Conservation (phyloP, 495 filamentous ascomycete species). For the Lichenothelia convexa region DNA sequence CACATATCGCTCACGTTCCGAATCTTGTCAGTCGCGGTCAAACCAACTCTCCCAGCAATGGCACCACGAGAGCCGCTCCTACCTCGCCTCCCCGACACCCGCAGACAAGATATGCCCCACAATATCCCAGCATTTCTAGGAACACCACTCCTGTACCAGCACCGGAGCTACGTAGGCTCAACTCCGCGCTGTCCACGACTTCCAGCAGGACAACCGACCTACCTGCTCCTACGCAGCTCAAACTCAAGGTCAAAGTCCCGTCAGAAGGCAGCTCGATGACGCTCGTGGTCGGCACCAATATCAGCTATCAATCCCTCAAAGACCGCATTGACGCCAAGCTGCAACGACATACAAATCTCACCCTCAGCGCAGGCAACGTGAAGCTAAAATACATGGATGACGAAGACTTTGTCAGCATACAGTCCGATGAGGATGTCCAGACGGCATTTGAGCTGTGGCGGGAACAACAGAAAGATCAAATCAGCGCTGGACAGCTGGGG, state of each 20-base stretch:
- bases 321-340: slow-evolving; percentile 97
- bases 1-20: slow-evolving; percentile 40
- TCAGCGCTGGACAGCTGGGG: slow-evolving; percentile 46
- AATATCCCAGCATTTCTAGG: slow-evolving; percentile 8
- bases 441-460: slow-evolving; percentile 87
- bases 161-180: slow-evolving; percentile 14
- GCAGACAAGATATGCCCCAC: too few relatives aligned
- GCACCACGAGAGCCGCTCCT: too few relatives aligned
- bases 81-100: too few relatives aligned
- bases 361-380: slow-evolving; percentile 57
- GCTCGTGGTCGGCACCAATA: slow-evolving; percentile 80
- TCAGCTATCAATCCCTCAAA: slow-evolving; percentile 75
- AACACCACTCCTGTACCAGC: slow-evolving; percentile 9
- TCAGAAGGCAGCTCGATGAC: slow-evolving; percentile 64
- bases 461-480: slow-evolving; percentile 47
- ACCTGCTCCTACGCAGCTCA: slow-evolving; percentile 47
- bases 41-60: slow-evolving; percentile 40
- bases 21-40: slow-evolving; percentile 39
- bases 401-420: slow-evolving; percentile 82
- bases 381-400: slow-evolving; percentile 83
- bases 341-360: slow-evolving; percentile 58
- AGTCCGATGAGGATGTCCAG: slow-evolving; percentile 86
- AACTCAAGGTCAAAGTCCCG: slow-evolving; percentile 82
- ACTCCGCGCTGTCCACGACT: slow-evolving; percentile 8
- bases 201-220: slow-evolving; percentile 3